Evolutionary conservation across 192 early-diverging fungal species (phyloP), one percentile per base, ranked within the genome.

Genomic region (Physocladia obscura): DNA sequence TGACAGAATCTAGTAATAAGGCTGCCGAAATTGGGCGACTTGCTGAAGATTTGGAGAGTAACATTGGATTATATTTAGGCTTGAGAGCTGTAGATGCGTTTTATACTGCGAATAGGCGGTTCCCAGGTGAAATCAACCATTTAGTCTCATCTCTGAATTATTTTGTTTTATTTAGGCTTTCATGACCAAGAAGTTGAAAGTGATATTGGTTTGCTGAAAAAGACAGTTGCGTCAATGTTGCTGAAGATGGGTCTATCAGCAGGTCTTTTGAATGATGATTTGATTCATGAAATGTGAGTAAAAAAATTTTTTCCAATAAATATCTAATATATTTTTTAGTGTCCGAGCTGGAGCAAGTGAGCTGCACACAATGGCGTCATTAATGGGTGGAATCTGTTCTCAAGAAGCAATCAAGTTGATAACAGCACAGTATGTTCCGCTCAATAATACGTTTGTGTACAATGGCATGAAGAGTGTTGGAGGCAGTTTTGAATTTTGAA

Each of bases 351-450:
- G 92, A 6, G 83, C 79, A 30, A 74, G 83, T 31, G 89, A 96
- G 63, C 82, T 95, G 13, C 92, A 92, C 71, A 92, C 89, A 73
- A 87, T 94, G 40, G 90, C 94, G 0, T 88, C 93, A 4, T 70
- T 97, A 19, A 81, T 89, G 61, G 97, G 95, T 40, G 97, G 95
- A 24, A 79, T 99, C 34, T 91, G 89, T 21, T 84, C 93, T 13
- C 97, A 99, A 69, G 97, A 99, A 75, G 79, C 88, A 29, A 96
- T 97, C 82, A 99, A 99, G 82, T 73, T 99, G 40, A 86, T 97
- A 38, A 99, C 97, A 2, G 82, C 83, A 49, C 97, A 99, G 80
- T 99, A 99, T 71, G 88, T 95, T 52, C 94, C 95, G 1, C 76
- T 94, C 52, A 84, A 93, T 77, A 96, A 96, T 74, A 87, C 90